These are phyloP conservation scores for Piper longum DNA, from an alignment of 164 flowering plant genomes.

Conservation along the genomic window DNA sequence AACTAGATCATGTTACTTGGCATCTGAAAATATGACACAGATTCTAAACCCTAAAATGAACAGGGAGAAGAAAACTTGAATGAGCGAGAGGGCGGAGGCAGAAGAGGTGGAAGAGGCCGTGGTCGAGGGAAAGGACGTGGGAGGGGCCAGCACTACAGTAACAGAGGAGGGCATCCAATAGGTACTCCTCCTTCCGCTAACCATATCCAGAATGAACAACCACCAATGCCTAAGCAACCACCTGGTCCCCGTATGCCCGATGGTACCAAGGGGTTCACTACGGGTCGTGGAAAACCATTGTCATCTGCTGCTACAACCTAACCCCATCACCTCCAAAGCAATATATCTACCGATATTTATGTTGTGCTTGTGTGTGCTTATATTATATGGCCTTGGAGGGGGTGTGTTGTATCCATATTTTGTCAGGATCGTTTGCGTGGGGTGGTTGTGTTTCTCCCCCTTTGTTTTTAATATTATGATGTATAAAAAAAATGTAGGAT, in stretches of 20 bases:
- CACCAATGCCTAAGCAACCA: conserved; percentile 32
- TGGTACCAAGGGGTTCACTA: conserved; percentile 62
- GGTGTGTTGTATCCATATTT: background rate
- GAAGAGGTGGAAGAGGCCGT: conserved; percentile 37
- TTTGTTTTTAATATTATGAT: too few relatives aligned
- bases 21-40: background rate
- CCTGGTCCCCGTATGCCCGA: conserved; percentile 90
- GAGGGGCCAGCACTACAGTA: conserved; percentile 33
- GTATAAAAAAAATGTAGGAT: too few relatives aligned
- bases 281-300: conserved; percentile 65
- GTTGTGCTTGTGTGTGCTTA: background rate
- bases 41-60: background rate
- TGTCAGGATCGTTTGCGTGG: too few relatives aligned
- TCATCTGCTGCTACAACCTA: background rate
- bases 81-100: conserved; percentile 48
- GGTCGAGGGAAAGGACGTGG: conserved; percentile 69
- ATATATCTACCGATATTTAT: background rate
- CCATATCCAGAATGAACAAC: conserved; percentile 17
- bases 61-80: conserved; percentile 48
- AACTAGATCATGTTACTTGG: background rate
- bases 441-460: too few relatives aligned
- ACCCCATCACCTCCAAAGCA: conserved; percentile 11
- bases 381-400: background rate
- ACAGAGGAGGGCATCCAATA: conserved; percentile 28
- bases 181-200: conserved; percentile 29